phyloP scores from a whole-genome alignment of 495 filamentous ascomycete genomes.

The Penicillium macrosclerotiorum region DNA sequence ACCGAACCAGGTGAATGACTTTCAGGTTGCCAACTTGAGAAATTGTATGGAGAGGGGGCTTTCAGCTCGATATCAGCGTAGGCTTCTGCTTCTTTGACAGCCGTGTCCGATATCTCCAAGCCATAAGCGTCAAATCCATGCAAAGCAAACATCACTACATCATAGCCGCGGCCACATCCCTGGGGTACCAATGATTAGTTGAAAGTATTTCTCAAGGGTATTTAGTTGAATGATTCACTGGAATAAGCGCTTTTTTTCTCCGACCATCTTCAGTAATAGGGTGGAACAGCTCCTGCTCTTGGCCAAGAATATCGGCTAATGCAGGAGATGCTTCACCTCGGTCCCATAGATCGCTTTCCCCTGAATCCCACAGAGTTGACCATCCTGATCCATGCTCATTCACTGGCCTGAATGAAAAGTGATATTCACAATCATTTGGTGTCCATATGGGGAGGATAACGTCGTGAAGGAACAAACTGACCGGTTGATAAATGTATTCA shows the following conservation, averaged over 20 bases:
- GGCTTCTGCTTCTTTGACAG: slow-evolving; percentile 14
- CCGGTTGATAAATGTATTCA: slow-evolving; percentile 10
- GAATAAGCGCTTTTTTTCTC: slow-evolving; percentile 39
- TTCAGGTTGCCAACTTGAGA: slow-evolving; percentile 4
- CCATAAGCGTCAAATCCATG: slow-evolving; percentile 30
- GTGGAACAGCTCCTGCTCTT: slow-evolving; percentile 19
- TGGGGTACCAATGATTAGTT: slow-evolving; percentile 1
- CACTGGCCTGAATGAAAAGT: slow-evolving; percentile 8
- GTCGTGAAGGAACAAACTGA: not conserved
- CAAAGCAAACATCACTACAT: slow-evolving; percentile 30
- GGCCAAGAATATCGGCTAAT: slow-evolving; percentile 40
- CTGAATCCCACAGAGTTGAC: slow-evolving; percentile 37
- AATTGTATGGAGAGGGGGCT: slow-evolving; percentile 16
- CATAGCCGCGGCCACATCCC: slow-evolving; percentile 34
- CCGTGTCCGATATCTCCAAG: slow-evolving; percentile 28
- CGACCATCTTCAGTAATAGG: slow-evolving; percentile 15
- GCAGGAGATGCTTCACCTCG: slow-evolving; percentile 42
- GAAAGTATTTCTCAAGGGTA: no score
- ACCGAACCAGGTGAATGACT: slow-evolving; percentile 19
- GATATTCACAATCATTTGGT: no score
- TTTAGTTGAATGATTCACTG: slow-evolving; percentile 16
- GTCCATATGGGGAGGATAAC: no score
- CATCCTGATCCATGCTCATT: slow-evolving; percentile 29
- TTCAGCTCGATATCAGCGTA: slow-evolving; percentile 17
- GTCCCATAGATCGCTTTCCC: slow-evolving; percentile 40